Evolutionary conservation across 2,329 filamentous ascomycete species (phyloP), one percentile per base, ranked within the genome.

Genomic region (Chalara sp.): DNA sequence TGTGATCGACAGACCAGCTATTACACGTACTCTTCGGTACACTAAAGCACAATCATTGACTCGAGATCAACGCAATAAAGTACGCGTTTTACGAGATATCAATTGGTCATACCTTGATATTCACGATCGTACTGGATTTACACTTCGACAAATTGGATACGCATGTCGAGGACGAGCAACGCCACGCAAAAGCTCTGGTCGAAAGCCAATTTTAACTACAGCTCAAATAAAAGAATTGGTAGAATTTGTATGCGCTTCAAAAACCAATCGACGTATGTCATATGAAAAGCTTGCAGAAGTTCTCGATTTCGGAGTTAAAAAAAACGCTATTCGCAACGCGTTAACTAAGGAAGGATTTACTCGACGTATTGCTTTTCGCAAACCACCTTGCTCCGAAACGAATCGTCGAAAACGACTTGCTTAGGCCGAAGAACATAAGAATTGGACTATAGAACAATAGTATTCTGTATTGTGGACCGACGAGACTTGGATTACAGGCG

Each of bases 201-300:
- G 33, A 37, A 37, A 37, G n/a, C 7, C n/a, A 7, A 44, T 51
- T 21, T 48, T 58, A 33, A 52, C 53, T 32, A 31, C 52, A 46
- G 48, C 51, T 51, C 47, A 58, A 53, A 29, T 56, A 5, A 44
- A 57, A 49, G 41, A 53, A 32, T 47, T 55, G 32, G 43, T 57
- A 28, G 33, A 47, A 12, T 57, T 55, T 29, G 50, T 58, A 1
- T 54, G 43, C 13, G 47, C 54, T 2, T 56, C 48, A 4, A 5
- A 7, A 1, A n/a, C 43, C 8, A 56, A 56, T 39, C 37, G 52
- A 8, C 47, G 52, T 8, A 54, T 58, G 44, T 48, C 45, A 4
- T 54, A 42, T 35, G n/a, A 12, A 6, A 7, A 56, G 32, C 42
- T 56, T 4, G 43, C 41, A 1, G 6, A 32, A n/a, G 46, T 50